Evolutionary conservation across 106 monocot species (phyloP), one percentile per base, ranked within the genome.

Genomic region (Dendrobium catenatum): DNA sequence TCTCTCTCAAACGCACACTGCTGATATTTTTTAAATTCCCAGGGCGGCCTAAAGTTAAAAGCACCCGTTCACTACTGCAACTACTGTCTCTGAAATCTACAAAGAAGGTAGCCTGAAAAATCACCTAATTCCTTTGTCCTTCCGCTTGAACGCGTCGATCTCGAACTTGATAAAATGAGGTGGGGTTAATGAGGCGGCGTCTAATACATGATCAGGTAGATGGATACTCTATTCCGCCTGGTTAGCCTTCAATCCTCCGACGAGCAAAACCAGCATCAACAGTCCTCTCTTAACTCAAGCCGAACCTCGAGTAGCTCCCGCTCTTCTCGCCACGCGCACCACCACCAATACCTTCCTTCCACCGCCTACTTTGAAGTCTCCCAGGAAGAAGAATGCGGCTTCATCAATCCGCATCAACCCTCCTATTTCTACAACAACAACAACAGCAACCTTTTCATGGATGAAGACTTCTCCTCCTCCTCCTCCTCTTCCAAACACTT

Each of bases 191-290:
- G 74, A 6, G 10, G 43, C 42, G 68, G 68, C 70, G 9, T 9
- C 33, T 6, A 6, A 29, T 2, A 22, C 29, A 31, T 33, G 37
- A 37, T 37, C 3, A 15, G 31, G 59, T 84, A 79, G 73, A 88
- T 85, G 88, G 88, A 88, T 77, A 85, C 88, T 6, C 70, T 88
- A 33, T 88, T 88, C 79, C 81, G 88, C 27, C 79, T 85, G 47
- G 82, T 88, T 68, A 85, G 79, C 55, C 85, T 85, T 11, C 88
- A 82, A 18, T 70, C 85, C 1, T 42, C 76, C 49, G 49, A 27
- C 76, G 48, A 76, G 2, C 76, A 47, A 9, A 4, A 49, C 9
- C 76, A 49, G 11, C 74, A 80, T 4, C 81, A 84, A 37, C 87
- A 84, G 4, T 75, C 67, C 41, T 82, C 85, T 72, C 68, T 76